Conservation (phyloP, 768 basidiomycete species). For the Phallus indusiatus region DNA sequence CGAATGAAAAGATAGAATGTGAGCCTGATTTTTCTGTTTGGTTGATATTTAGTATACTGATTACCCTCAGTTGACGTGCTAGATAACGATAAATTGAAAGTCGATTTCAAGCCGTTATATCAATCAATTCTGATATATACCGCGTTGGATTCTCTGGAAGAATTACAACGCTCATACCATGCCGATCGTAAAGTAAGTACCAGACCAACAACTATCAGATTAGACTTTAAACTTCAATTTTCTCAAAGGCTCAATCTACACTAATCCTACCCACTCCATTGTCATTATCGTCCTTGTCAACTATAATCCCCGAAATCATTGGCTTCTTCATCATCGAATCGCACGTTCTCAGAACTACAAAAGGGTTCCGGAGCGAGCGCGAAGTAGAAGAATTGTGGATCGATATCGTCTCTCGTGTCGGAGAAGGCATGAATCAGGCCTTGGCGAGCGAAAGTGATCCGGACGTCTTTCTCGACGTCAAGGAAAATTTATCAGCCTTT, state of each 20-base stretch:
- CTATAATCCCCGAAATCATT: constrained; percentile 87
- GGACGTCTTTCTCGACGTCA: constrained; percentile 71
- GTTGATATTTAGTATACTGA: not conserved
- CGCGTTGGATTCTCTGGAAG: constrained; percentile 81
- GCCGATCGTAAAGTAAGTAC: constrained; percentile 80
- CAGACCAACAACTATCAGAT: not conserved
- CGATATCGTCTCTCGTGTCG: constrained; percentile 63
- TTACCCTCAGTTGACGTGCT: constrained; percentile 65
- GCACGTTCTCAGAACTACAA: constrained; percentile 82
- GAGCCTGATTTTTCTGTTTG: constrained; percentile 28
- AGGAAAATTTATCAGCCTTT: constrained; percentile 76
- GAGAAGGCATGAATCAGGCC: constrained; percentile 62
- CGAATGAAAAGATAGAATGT: constrained; percentile 94
- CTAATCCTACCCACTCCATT: constrained; percentile 79
- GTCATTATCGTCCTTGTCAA: constrained; percentile 52
- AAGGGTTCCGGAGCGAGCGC: constrained; percentile 77
- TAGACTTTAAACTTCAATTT: not conserved
- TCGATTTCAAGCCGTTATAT: constrained; percentile 92
- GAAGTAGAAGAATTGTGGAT: constrained; percentile 98
- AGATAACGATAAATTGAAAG: constrained; percentile 78
- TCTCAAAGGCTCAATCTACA: constrained; percentile 82
- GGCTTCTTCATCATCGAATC: constrained; percentile 97
- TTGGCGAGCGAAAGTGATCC: constrained; percentile 68
- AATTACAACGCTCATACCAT: constrained; percentile 87
- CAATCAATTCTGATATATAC: constrained; percentile 97